A percentile compares a stretch with the other conserved stretches of the same genome.
Evolutionary conservation across 345 rosid species (phyloP).

Genomic region (Litchi chinensis): DNA sequence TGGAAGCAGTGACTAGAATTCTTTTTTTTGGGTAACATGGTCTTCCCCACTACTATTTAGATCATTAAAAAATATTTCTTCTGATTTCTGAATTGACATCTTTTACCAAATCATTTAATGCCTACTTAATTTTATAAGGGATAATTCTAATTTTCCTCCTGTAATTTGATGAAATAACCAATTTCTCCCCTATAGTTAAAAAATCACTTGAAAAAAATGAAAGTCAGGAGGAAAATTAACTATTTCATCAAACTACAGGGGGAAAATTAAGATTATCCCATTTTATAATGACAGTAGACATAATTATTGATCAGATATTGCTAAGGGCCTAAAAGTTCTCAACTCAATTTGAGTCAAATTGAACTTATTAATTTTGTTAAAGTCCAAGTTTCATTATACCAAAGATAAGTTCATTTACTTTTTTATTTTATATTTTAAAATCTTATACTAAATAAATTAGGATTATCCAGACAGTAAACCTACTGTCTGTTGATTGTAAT

Average conservation of each 20-base stretch:
- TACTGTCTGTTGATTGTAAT: too few relatives aligned
- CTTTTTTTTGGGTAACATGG: background rate
- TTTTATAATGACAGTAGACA: background rate
- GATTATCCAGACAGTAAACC: too few relatives aligned
- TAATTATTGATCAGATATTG: constrained; percentile 7
- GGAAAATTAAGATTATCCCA: too few relatives aligned
- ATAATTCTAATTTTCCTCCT: too few relatives aligned
- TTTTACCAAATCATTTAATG: constrained; percentile 1
- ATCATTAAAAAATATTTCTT: background rate
- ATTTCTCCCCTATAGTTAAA: too few relatives aligned
- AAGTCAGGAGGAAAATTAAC: too few relatives aligned
- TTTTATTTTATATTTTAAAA: too few relatives aligned
- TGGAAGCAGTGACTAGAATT: background rate
- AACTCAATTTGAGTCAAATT: constrained; percentile 7
- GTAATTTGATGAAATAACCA: too few relatives aligned
- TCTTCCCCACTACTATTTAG: background rate
- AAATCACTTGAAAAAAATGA: too few relatives aligned
- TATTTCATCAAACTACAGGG: too few relatives aligned
- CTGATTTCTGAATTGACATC: background rate
- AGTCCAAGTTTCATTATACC: background rate
- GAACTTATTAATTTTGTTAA: background rate
- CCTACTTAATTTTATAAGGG: background rate
- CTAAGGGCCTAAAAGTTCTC: background rate
- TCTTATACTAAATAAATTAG: too few relatives aligned
- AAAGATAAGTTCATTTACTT: too few relatives aligned